Evolutionary conservation across 1,284 basidiomycete genomes (phyloP).

Genomic region (Ganoderma lingzhi): DNA sequence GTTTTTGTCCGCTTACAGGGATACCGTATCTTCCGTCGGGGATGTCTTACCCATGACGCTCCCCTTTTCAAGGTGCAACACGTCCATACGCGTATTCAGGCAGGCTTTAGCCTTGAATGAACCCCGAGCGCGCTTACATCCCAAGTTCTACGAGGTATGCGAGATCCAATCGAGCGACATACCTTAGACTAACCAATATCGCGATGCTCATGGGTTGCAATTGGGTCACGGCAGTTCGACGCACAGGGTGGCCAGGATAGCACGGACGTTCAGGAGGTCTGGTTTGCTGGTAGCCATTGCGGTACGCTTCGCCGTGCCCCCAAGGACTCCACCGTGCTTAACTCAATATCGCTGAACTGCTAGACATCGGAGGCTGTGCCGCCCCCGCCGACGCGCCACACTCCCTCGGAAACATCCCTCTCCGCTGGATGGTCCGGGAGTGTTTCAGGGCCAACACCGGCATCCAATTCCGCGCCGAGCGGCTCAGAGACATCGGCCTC

Average conservation of each 20-base stretch:
- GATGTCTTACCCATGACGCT: slow-evolving; percentile 48
- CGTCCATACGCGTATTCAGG: slow-evolving; percentile 64
- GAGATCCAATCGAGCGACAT: too few species aligned
- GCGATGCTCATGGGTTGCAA: too few species aligned
- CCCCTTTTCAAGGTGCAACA: slow-evolving; percentile 67
- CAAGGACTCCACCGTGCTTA: background rate
- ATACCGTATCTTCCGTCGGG: slow-evolving; percentile 61
- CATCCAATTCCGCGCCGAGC: slow-evolving; percentile 49
- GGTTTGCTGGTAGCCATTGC: slow-evolving; percentile 60
- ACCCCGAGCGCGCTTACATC: slow-evolving; percentile 67
- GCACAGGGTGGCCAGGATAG: background rate
- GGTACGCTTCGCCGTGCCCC: slow-evolving; percentile 43
- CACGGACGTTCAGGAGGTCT: slow-evolving; percentile 61
- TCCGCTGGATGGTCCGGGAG: too few species aligned
- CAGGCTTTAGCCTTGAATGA: slow-evolving; percentile 77
- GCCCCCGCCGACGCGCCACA: slow-evolving; percentile 59
- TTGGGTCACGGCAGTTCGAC: too few species aligned
- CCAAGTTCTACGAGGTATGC: slow-evolving; percentile 47
- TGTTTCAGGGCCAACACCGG: slow-evolving; percentile 52
- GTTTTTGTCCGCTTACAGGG: slow-evolving; percentile 40
- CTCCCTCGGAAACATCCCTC: slow-evolving; percentile 63
- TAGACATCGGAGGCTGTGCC: slow-evolving; percentile 64
- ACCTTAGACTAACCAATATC: too few species aligned
- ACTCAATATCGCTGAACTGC: background rate
- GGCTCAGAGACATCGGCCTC: slow-evolving; percentile 42